Conservation (phyloP, 176 grass and related monocot genomes). For the Carex kokanica region DNA sequence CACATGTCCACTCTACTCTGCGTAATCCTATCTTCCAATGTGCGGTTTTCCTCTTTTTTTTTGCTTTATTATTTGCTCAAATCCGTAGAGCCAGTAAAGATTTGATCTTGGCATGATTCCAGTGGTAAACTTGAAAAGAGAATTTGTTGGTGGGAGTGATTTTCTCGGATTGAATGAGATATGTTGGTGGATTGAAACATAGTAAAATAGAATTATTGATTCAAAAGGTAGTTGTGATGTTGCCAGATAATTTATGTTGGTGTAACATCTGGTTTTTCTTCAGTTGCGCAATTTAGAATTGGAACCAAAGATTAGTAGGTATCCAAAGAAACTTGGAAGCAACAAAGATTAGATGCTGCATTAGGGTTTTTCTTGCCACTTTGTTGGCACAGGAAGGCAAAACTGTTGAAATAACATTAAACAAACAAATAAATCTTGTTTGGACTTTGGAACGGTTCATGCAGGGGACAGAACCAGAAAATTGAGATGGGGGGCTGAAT, state of each 20-base stretch:
- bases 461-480: too few species aligned
- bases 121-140: neutral
- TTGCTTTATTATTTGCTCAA: neutral
- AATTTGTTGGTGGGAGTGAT: neutral
- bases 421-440: neutral
- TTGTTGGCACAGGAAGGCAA: neutral
- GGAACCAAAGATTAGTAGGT: too few species aligned
- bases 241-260: neutral
- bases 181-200: neutral
- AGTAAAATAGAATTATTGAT: neutral
- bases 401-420: neutral
- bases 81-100: slow-evolving; percentile 5
- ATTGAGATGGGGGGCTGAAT: too few species aligned
- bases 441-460: neutral
- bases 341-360: neutral
- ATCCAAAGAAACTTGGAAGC: too few species aligned
- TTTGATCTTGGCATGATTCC: neutral
- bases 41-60: slow-evolving; percentile 16
- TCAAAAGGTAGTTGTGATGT: neutral
- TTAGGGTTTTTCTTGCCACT: neutral
- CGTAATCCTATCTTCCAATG: slow-evolving; percentile 75
- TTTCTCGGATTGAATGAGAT: neutral
- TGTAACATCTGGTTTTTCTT: neutral
- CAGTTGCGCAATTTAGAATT: neutral
- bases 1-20: slow-evolving; percentile 65